These are phyloP conservation scores for Lipomyces yamadae DNA, from an alignment of 805 yeast species.

Conservation along the genomic window DNA sequence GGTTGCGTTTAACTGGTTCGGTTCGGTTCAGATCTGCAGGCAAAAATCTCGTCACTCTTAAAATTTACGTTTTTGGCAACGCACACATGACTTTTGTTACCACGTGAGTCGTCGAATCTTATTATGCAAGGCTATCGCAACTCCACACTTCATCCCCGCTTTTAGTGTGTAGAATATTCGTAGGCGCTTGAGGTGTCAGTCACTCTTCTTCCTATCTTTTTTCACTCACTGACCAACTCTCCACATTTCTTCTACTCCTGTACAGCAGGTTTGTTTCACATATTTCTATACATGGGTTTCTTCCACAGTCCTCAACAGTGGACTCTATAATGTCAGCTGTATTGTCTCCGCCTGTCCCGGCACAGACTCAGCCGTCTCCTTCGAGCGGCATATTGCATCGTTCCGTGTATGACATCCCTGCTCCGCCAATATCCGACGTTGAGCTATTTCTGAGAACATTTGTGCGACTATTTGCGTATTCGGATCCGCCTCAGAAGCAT, in stretches of 20 bases:
- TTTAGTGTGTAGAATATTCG: not conserved
- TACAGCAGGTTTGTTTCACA: not conserved
- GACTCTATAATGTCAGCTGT: not conserved
- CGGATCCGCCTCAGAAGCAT: not conserved
- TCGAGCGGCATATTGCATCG: not conserved
- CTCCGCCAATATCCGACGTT: slow-evolving; percentile 24
- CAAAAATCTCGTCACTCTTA: no score
- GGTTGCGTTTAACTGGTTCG: no score
- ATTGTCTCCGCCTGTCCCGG: not conserved
- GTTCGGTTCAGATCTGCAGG: no score
- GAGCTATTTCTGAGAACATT: slow-evolving; percentile 25
- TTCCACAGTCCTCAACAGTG: not conserved
- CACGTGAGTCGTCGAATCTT: no score
- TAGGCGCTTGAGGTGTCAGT: no score
- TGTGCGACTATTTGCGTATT: slow-evolving; percentile 21
- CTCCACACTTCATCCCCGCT: not conserved
- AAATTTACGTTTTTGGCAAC: no score
- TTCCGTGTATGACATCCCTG: slow-evolving; percentile 26
- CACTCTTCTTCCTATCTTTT: not conserved
- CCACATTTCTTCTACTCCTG: not conserved
- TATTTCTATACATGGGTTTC: not conserved
- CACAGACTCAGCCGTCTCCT: not conserved
- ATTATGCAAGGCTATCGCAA: not conserved
- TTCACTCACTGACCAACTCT: not conserved
- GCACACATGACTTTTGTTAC: no score